Evolutionary conservation across 352 stramenopile genomes (phyloP).

Genomic region (Halophytophthora batemanensis): DNA sequence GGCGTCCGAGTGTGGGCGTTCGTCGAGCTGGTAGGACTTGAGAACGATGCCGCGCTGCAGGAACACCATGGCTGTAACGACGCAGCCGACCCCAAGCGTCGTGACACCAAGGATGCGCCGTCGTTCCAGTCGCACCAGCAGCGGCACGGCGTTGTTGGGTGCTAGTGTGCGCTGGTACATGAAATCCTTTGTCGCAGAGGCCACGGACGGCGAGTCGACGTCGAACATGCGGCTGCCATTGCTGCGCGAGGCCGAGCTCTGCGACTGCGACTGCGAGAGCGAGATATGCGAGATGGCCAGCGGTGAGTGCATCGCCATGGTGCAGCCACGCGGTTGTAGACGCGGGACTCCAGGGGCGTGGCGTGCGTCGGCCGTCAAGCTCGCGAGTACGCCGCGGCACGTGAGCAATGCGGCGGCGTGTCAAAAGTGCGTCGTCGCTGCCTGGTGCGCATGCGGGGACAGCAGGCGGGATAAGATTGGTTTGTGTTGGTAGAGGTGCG

Average conservation of each 20-base stretch:
- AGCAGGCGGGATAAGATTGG: too few species aligned
- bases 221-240: constrained; percentile 37
- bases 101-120: constrained; percentile 34
- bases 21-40: constrained; percentile 21
- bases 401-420: too few species aligned
- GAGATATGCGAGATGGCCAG: constrained; percentile 69
- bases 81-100: constrained; percentile 12
- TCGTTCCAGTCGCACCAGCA: constrained; percentile 39
- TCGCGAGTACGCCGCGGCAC: too few species aligned
- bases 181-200: constrained; percentile 27
- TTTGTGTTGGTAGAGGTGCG: too few species aligned
- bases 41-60: constrained; percentile 38
- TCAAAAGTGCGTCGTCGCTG: too few species aligned
- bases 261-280: constrained; percentile 45
- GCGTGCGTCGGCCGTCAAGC: too few species aligned
- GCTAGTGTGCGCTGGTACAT: constrained; percentile 30
- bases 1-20: neutral
- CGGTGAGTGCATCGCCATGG: constrained; percentile 42
- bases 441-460: too few species aligned
- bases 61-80: constrained; percentile 27
- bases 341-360: too few species aligned
- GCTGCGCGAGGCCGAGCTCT: constrained; percentile 20
- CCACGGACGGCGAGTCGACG: constrained; percentile 22
- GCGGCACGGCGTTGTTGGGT: constrained; percentile 32
- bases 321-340: too few species aligned